Evolutionary conservation across 306 rosid genomes (phyloP), one percentile per base, ranked within the genome.

Genomic region (Prunus mume): DNA sequence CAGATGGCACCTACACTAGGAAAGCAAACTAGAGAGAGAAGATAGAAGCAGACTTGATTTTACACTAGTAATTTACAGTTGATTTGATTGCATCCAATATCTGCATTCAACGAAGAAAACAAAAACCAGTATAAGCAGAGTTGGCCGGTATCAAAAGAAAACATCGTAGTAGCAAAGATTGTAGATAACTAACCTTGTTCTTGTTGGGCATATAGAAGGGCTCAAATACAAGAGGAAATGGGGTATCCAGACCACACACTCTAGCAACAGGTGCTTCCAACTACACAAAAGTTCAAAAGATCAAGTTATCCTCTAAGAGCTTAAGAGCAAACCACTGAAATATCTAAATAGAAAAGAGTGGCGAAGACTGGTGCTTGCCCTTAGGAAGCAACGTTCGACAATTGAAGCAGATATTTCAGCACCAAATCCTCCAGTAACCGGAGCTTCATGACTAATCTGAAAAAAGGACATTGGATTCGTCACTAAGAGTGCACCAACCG

Each of bases 381-480:
- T 85, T 77, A 86, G 82, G 87, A 95, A 95, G 90, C 99, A 95
- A 57, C 98, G 90, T 76, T 92, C 96, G 65, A 88, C 83, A 62
- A 95, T 88, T 57, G 99, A 92, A 79, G 99, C 97, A 0, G 98
- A 88, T 74, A 95, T 86, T 91, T 95, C 99, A 69, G 98, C 98
- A 61, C 99, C 98, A 82, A 95, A 95, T 66, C 98, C 99, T 77
- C 97, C 97, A 0, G 98, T 95, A 22, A 92, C 84, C 0, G 97
- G 98, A 83, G 99, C 99, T 88, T 95, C 99, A 82, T 95, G 99
- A 86, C 99, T 95, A 81, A 95, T 81, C 99, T 95, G 76, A 85
- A 88, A 19, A 24, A 18, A 56, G 43, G 41, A 34, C 52, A 60
- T 51, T 64, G 30, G 68, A 79, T 46, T 51, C 28, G 32, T 84